Evolutionary conservation across 768 basidiomycete species (phyloP), one percentile per base, ranked within the genome.

Genomic region (Trametes elegans): DNA sequence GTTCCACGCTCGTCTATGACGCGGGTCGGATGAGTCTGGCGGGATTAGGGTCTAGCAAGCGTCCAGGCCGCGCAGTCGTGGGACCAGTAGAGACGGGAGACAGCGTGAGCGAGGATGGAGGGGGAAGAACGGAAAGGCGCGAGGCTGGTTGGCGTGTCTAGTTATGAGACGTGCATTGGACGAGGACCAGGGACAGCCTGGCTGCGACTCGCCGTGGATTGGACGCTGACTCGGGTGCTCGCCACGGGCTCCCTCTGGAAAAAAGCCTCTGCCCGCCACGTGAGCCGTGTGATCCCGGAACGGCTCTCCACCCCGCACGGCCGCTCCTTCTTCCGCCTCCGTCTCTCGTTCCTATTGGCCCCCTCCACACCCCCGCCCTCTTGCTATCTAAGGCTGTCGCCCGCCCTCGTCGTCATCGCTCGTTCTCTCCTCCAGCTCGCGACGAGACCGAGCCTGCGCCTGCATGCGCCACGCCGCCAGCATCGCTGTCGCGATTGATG

Each of bases 211-310:
- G 38, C 26, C 19, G 38, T 21, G 49, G 49, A 51, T 57, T 51
- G 55, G 47, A 58, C 47, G 36, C 18, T 53, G 52, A 29, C 57
- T 49, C 57, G 57, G 46, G 34, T 43, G 34, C 42, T 43, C 13
- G 49, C 41, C 45, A 49, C 39, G 36, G 53, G 27, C 36, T 26
- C 53, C 46, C 46, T 48, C 53, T 27, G 53, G 38, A 57, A 51
- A 51, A 51, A 51, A 35, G 40, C 45, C 26, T n/a, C 29, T 51
- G 28, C 46, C 34, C 48, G 35, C 42, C 48, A 53, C 57, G 57
- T 59, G 57, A 49, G 18, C 44, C 57, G 57, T 53, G 52, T 44
- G 21, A 39, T 50, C 29, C 19, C 57, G 57, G 57, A 59, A 59
- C 57, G 57, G 48, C 41, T 42, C 52, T 40, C 47, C 57, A 49